These are phyloP conservation scores for Penicillium nucicola DNA, from an alignment of 495 filamentous ascomycete species.

Conservation along the genomic window DNA sequence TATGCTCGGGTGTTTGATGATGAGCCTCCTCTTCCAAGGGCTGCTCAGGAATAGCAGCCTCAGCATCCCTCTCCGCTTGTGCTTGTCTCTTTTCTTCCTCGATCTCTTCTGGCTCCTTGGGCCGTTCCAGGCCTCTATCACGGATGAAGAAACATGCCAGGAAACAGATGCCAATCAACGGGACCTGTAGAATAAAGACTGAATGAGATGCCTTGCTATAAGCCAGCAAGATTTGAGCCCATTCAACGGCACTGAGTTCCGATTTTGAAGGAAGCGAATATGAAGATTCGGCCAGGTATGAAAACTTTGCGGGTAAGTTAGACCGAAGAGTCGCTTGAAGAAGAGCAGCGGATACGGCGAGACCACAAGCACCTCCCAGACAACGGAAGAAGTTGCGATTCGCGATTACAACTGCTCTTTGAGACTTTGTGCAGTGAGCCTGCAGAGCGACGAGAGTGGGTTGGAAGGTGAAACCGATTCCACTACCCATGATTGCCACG, in stretches of 20 bases:
- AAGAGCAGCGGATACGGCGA: slow-evolving; percentile 58
- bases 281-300: slow-evolving; percentile 37
- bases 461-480: slow-evolving; percentile 58
- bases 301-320: slow-evolving; percentile 39
- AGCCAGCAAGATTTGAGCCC: slow-evolving; percentile 41
- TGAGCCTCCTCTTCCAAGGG: neutral
- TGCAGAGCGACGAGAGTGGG: slow-evolving; percentile 62
- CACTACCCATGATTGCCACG: slow-evolving; percentile 51
- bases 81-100: slow-evolving; percentile 27
- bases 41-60: slow-evolving; percentile 10
- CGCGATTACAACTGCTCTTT: slow-evolving; percentile 59
- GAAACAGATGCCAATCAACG: slow-evolving; percentile 52
- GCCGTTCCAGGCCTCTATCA: slow-evolving; percentile 51
- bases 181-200: slow-evolving; percentile 54
- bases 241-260: slow-evolving; percentile 32
- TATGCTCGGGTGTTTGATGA: neutral
- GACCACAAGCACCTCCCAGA: slow-evolving; percentile 56
- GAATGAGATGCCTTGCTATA: slow-evolving; percentile 50
- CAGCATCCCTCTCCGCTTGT: slow-evolving; percentile 17
- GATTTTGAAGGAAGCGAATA: slow-evolving; percentile 38
- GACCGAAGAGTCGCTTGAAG: slow-evolving; percentile 49
- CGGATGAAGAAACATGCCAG: slow-evolving; percentile 50
- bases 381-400: slow-evolving; percentile 63
- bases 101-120: slow-evolving; percentile 43
- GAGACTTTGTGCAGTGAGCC: slow-evolving; percentile 54